These are phyloP conservation scores for Sphaceloma murrayae DNA, from an alignment of 2,329 filamentous ascomycete species.

Conservation along the genomic window DNA sequence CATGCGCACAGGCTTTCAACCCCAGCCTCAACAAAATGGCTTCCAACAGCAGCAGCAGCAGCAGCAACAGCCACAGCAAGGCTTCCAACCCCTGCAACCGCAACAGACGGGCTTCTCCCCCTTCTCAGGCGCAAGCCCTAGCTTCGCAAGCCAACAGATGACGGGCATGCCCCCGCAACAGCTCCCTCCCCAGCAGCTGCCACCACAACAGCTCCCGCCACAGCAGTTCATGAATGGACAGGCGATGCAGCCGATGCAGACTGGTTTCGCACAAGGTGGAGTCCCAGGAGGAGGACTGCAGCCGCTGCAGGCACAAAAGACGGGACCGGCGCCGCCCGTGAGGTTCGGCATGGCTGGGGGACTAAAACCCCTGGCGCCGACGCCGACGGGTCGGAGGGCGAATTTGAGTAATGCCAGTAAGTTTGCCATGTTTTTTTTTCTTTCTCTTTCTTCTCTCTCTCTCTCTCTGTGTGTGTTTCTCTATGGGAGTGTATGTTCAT, in stretches of 20 bases:
- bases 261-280: slow-evolving; percentile 2
- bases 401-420: slow-evolving; percentile 94
- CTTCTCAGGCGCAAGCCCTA: slow-evolving; percentile 1
- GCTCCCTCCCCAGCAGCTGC: slow-evolving; percentile 1
- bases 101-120: slow-evolving; percentile 39
- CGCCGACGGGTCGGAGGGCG: slow-evolving; percentile 80
- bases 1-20: slow-evolving; percentile 41
- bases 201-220: slow-evolving; percentile 7
- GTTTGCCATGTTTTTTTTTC: slow-evolving; percentile 46
- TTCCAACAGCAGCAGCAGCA: slow-evolving; percentile 33
- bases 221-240: slow-evolving; percentile 23
- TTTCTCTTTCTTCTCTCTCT: too few relatives aligned
- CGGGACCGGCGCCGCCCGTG: slow-evolving; percentile 76
- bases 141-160: slow-evolving; percentile 3
- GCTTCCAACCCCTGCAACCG: slow-evolving; percentile 48
- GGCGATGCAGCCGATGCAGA: slow-evolving; percentile 2
- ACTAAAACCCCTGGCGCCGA: slow-evolving; percentile 67
- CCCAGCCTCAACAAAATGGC: slow-evolving; percentile 21
- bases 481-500: too few relatives aligned
- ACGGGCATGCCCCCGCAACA: slow-evolving; percentile 1
- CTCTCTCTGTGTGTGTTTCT: too few relatives aligned
- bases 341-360: slow-evolving; percentile 71
- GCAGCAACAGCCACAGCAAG: too few relatives aligned
- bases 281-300: slow-evolving; percentile 24
- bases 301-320: slow-evolving; percentile 67